Evolutionary conservation across 305 asterid species (phyloP), one percentile per base, ranked within the genome.

Genomic region (Coffea humblotiana): DNA sequence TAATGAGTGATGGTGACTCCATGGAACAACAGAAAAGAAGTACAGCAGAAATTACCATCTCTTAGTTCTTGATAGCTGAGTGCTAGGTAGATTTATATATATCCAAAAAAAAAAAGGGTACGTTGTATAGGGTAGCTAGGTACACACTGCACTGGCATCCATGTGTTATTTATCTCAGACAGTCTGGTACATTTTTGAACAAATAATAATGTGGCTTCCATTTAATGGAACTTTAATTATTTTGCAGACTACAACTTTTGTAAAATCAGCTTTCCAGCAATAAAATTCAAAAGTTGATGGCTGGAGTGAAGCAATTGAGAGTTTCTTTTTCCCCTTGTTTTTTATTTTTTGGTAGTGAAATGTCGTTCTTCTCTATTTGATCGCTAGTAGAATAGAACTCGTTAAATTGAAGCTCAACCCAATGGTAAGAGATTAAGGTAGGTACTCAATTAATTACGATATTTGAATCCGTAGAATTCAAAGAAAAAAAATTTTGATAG

Each of bases 161-260:
- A 37, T 18, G 52, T 2, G 18, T 35, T 73, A 21, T 16, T 43
- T 45, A 14, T 6, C 27, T 68, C 27, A 18, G 45, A 45, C 32
- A 71, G 76, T 2, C 61, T n/a, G 76, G 25, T 48, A 5, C 58
- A 63, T 76, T 76, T 47, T 69, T 45, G 63, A 14, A 63, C 79
- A 61, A 76, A 76, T 76, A 76, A 76, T 29, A 32, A 32, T 32
- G 32, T 76, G 40, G 60, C 45, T n/a, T 64, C 60, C 67, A 75
- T 37, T 76, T 61, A 61, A 25, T 61, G 43, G 47, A 19, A 37
- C 78, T 76, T 32, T 61, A n/a, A 27, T 69, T 37, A 37, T 40
- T 69, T 3, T 51, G 15, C 72, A 16, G 35, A 7, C n/a, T 63
- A 9, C 14, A n/a, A 8, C 40, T 4, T 67, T 32, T 67, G 2